Conservation (phyloP, 352 stramenopile species). For the Aphanomyces cochlioides region DNA sequence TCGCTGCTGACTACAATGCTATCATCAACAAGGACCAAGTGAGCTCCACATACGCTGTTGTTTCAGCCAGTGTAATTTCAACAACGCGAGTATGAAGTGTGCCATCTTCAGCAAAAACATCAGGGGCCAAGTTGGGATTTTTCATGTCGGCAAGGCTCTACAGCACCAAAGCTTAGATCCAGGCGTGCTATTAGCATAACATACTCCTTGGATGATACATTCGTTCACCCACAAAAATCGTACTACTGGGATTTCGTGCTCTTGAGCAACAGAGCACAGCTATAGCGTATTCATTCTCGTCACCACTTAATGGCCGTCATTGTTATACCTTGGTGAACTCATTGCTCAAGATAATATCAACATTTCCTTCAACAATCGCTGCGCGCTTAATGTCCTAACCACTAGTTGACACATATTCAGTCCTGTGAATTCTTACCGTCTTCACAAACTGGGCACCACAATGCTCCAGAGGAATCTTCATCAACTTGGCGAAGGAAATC, state of each 20-base stretch:
- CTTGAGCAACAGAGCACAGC: constrained; percentile 30
- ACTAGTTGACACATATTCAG: too few species aligned
- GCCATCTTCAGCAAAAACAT: constrained; percentile 30
- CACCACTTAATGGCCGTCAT: background rate
- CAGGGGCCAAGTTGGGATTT: constrained; percentile 46
- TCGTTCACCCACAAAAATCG: constrained; percentile 78
- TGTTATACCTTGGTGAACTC: constrained; percentile 59
- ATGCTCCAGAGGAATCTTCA: constrained; percentile 54
- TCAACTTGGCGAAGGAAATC: constrained; percentile 38
- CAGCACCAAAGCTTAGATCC: background rate
- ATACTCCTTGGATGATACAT: constrained; percentile 76
- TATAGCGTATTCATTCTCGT: background rate
- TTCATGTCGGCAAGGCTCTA: constrained; percentile 49
- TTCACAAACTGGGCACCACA: constrained; percentile 55
- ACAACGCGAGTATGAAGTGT: constrained; percentile 11
- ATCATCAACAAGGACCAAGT: background rate
- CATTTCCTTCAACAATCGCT: constrained; percentile 29
- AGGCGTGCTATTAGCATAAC: background rate
- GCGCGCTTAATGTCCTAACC: constrained; percentile 45
- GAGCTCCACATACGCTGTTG: too few species aligned
- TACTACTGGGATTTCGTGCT: constrained; percentile 43
- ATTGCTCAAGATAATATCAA: constrained; percentile 67
- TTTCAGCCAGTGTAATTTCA: constrained; percentile 6
- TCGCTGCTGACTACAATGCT: background rate
- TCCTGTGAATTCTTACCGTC: background rate